Conservation (phyloP, 2,329 filamentous ascomycete species). For the Penicillium capsulatum region DNA sequence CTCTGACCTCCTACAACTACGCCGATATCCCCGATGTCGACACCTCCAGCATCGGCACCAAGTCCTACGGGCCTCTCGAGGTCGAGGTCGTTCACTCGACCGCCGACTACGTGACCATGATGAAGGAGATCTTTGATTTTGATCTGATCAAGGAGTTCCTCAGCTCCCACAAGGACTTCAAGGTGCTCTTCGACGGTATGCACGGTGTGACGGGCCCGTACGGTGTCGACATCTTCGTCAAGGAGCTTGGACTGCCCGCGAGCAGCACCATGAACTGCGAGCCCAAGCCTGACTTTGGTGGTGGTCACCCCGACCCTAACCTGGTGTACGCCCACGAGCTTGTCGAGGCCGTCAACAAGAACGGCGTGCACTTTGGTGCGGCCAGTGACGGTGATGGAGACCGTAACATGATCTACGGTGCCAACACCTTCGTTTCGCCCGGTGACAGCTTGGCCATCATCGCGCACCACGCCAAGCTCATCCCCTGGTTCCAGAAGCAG, state of each 20-base stretch:
- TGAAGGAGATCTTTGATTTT: slow-evolving; percentile 99
- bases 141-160: slow-evolving; percentile 94
- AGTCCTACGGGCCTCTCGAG: slow-evolving; percentile 80
- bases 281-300: slow-evolving; percentile 90
- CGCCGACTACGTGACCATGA: slow-evolving; percentile 85
- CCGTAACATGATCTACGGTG: slow-evolving; percentile 99
- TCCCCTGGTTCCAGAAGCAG: slow-evolving; percentile 97
- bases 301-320: slow-evolving; percentile 96
- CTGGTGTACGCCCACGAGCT: slow-evolving; percentile 93
- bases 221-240: slow-evolving; percentile 88
- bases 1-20: slow-evolving; percentile 86
- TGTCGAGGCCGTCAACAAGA: slow-evolving; percentile 88
- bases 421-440: slow-evolving; percentile 91
- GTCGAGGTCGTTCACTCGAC: slow-evolving; percentile 95
- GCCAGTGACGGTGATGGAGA: slow-evolving; percentile 96
- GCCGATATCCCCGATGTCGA: slow-evolving; percentile 82
- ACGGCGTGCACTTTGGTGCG: slow-evolving; percentile 89
- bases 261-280: slow-evolving; percentile 85
- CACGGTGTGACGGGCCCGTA: slow-evolving; percentile 95
- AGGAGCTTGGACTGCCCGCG: slow-evolving; percentile 77
- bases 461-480: slow-evolving; percentile 90
- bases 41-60: slow-evolving; percentile 73
- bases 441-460: slow-evolving; percentile 98
- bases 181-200: slow-evolving; percentile 91
- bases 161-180: slow-evolving; percentile 80